Percentiles rank a stretch among this genome's conserved stretches.
These are phyloP conservation scores for Sequoiadendron giganteum DNA, from an alignment of 75 land plant species.

Conservation along the genomic window DNA sequence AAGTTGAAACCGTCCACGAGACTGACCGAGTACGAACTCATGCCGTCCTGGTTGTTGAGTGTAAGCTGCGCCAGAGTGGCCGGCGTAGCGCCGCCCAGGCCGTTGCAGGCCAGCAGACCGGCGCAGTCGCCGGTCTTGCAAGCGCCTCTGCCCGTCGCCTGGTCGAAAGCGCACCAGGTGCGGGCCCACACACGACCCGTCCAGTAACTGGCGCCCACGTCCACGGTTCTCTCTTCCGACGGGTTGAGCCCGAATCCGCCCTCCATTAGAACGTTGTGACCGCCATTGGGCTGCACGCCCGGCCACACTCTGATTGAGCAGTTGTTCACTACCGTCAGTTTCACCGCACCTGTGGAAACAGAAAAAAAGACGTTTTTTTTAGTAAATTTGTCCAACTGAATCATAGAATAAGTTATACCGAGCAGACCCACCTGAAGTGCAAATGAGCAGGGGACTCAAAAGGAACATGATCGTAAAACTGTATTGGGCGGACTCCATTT, in stretches of 20 bases:
- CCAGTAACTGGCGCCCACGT: slow-evolving; percentile 50
- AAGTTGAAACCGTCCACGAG: slow-evolving; percentile 93
- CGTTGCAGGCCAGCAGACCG: slow-evolving; percentile 57
- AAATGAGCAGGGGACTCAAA: neutral
- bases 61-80: slow-evolving; percentile 71
- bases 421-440: neutral
- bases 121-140: slow-evolving; percentile 84
- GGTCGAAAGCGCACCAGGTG: slow-evolving; percentile 74
- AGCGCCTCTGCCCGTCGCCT: slow-evolving; percentile 19
- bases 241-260: slow-evolving; percentile 61
- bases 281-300: slow-evolving; percentile 64
- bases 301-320: slow-evolving; percentile 79
- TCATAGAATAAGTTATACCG: too few species aligned
- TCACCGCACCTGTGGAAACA: neutral
- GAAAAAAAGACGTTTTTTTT: too few species aligned
- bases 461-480: neutral
- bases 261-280: slow-evolving; percentile 45
- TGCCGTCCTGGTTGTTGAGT: slow-evolving; percentile 32
- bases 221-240: slow-evolving; percentile 16
- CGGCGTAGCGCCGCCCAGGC: slow-evolving; percentile 70
- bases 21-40: slow-evolving; percentile 76
- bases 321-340: slow-evolving; percentile 33
- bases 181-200: slow-evolving; percentile 82
- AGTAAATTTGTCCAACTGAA: too few species aligned
- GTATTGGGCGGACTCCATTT: neutral